These are phyloP conservation scores for Xylariaceae sp. DNA, from an alignment of 2,329 filamentous ascomycete species.

Conservation along the genomic window DNA sequence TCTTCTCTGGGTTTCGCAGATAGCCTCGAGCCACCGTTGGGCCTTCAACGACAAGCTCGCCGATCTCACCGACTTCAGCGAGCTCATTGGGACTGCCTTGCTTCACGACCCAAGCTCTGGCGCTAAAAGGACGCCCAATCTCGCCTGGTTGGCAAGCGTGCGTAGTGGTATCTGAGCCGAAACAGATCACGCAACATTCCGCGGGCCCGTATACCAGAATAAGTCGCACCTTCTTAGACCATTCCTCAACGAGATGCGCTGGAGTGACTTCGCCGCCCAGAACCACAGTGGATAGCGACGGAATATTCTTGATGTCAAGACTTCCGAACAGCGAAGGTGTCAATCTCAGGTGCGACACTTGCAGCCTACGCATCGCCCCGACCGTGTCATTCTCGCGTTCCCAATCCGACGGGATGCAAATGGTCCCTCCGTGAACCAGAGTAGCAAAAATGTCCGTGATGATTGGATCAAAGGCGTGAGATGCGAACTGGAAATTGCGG, in stretches of 20 bases:
- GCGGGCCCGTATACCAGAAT: constrained; percentile 11
- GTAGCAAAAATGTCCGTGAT: constrained; percentile 34
- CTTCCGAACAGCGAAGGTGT: constrained; percentile 19
- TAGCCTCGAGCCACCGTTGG: constrained; percentile 34
- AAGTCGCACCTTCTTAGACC: constrained; percentile 8
- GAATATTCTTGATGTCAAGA: constrained; percentile 14
- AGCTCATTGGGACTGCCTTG: constrained; percentile 29
- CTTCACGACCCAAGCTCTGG: constrained; percentile 33
- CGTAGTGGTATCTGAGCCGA: not conserved
- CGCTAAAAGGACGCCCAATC: constrained; percentile 1
- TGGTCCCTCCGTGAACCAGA: constrained; percentile 31
- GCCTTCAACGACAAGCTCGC: constrained; percentile 35
- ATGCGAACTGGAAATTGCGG: constrained; percentile 18
- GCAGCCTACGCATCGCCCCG: constrained; percentile 12
- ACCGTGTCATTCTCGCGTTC: constrained; percentile 30
- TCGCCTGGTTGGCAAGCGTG: not conserved
- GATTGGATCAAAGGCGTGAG: constrained; percentile 36
- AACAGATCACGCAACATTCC: constrained; percentile 3
- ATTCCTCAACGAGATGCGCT: constrained; percentile 7
- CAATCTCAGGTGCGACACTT: constrained; percentile 15
- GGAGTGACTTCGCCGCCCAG: constrained; percentile 29
- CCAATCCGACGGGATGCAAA: constrained; percentile 35
- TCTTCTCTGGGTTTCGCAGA: constrained; percentile 32
- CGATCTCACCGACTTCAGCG: constrained; percentile 27
- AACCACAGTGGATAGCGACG: constrained; percentile 15